Base-by-base conservation (phyloP, 2,329 filamentous ascomycete genomes). In the Colletotrichum musae region DNA sequence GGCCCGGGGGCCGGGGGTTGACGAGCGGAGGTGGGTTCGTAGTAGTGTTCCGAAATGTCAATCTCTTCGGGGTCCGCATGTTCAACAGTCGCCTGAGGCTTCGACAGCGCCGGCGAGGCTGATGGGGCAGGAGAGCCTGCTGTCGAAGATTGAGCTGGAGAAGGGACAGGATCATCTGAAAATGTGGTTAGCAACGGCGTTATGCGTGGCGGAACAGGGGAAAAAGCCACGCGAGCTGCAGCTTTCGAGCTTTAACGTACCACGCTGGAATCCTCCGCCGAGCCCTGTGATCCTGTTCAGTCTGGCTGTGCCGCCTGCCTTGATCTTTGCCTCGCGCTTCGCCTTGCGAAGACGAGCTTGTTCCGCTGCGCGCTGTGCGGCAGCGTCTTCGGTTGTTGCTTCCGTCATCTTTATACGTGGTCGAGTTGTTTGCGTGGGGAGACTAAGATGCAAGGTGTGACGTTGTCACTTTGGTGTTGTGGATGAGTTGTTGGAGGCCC, bases 281-380 rank as follows among this genome's bases (percentile, higher is more conserved):
- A 94, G 81, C 1, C 91, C 90, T 13, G 91, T 93, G 79, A 96
- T 96, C 79, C 88, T 92, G 75, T 93, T 91, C 71, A 96, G 81
- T 70, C 93, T 84, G 47, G 90, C 87, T 18, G 89, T 88, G 66
- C 92, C 93, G 69, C 91, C 90, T 58, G 91, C 89, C 75, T 87
- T 89, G 80, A 95, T 90, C 84, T 95, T 95, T 67, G 92, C 93
- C 78, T 94, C 91, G 57, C 93, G 88, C 47, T 92, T 89, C 79
- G 95, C 93, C 79, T 94, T 93, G 74, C 93, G 91, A 67, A 94
- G 85, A 54, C 93, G 90, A 45, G 91, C 91, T 80, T 94, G 91
- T 72, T 92, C 89, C 28, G 86, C 81, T 3, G 88, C 87, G 70
- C 87, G 82, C 68, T 84, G 81, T 15, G 86, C 83, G 2, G 84